phyloP scores from a whole-genome alignment of 495 filamentous ascomycete genomes.

The Melanomma pulvis-pyrius region DNA sequence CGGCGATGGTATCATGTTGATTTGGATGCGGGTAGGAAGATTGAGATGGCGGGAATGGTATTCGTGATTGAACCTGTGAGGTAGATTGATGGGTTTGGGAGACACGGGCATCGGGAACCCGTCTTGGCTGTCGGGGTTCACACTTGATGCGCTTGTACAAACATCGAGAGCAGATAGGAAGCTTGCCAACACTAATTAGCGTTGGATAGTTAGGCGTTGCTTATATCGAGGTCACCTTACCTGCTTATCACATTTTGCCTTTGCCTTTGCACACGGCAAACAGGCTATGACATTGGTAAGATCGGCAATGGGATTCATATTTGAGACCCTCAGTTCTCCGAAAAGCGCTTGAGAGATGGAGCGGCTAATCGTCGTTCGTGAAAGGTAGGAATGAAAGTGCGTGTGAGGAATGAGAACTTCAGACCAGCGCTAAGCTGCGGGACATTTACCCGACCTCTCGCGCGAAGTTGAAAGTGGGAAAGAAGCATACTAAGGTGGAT shows the following conservation, averaged over 20 bases:
- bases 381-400: too few relatives aligned
- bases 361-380: too few relatives aligned
- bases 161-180: background rate
- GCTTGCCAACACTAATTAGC: background rate
- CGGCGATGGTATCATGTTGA: background rate
- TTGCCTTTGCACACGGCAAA: background rate
- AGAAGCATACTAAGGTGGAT: too few relatives aligned
- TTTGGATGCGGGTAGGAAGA: background rate
- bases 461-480: too few relatives aligned
- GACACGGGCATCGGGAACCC: background rate
- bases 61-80: background rate
- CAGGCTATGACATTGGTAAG: background rate
- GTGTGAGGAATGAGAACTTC: too few relatives aligned
- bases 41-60: background rate
- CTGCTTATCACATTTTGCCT: constrained; percentile 6
- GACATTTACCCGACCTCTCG: too few relatives aligned
- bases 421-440: too few relatives aligned
- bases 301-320: background rate
- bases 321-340: too few relatives aligned
- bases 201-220: background rate
- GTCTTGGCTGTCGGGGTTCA: background rate
- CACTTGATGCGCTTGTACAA: constrained; percentile 1
- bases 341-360: too few relatives aligned
- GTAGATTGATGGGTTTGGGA: background rate
- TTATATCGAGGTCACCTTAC: too few relatives aligned